Evolutionary conservation across 1,284 basidiomycete genomes (phyloP).

Genomic region (Ganoderma lingzhi): DNA sequence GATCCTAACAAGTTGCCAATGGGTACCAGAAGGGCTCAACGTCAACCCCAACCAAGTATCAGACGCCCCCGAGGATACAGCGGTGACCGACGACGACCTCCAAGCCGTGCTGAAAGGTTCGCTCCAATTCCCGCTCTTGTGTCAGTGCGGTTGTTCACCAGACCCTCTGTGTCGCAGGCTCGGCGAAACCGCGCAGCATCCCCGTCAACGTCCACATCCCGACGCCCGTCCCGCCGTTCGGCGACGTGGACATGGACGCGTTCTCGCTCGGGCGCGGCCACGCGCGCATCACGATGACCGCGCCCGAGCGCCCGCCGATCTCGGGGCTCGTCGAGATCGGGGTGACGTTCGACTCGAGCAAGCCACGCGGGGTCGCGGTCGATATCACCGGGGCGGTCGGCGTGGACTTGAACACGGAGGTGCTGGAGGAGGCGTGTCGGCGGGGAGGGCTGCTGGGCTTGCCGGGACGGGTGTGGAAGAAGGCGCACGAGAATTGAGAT

Average conservation of each 20-base stretch:
- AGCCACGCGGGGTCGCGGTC: conserved; percentile 58
- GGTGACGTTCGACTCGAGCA: conserved; percentile 59
- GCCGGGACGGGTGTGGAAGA: conserved; percentile 48
- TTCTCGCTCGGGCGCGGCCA: conserved; percentile 41
- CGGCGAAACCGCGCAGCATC: conserved; percentile 59
- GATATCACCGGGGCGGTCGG: conserved; percentile 66
- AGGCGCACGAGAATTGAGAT: conserved; percentile 27
- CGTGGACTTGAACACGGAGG: conserved; percentile 55
- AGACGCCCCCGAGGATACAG: conserved; percentile 36
- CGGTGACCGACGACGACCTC: conserved; percentile 60
- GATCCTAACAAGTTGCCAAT: conserved; percentile 60
- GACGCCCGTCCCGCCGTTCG: conserved; percentile 32
- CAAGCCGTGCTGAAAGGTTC: conserved; percentile 63
- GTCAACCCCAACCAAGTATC: conserved; percentile 28
- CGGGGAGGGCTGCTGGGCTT: conserved; percentile 47
- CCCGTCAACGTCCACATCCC: conserved; percentile 68
- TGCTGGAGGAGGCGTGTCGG: conserved; percentile 57
- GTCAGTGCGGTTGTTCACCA: not conserved
- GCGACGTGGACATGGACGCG: conserved; percentile 41
- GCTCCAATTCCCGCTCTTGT: not conserved
- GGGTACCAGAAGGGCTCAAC: conserved; percentile 60
- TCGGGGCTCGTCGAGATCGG: conserved; percentile 65
- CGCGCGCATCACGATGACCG: conserved; percentile 56
- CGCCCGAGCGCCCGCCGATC: conserved; percentile 66
- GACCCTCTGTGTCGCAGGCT: conserved; percentile 46